Conservation (phyloP, 176 grass and related monocot genomes). For the Saccharum officinarum region DNA sequence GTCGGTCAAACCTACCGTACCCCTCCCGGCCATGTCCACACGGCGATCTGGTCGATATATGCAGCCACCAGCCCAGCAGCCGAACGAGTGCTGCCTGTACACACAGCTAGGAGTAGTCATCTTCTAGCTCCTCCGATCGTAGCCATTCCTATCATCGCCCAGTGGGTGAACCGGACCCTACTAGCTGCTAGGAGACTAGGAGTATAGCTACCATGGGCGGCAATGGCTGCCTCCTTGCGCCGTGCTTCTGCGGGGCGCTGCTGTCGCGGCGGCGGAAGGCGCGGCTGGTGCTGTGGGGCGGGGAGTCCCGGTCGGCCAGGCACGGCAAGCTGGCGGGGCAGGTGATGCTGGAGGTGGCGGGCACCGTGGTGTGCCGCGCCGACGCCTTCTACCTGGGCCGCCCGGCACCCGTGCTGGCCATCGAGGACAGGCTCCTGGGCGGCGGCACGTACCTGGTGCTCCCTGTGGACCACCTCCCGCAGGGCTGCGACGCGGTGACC, state of each 20-base stretch:
- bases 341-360: slow-evolving; percentile 62
- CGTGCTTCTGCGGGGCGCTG: slow-evolving; percentile 5
- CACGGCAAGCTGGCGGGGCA: slow-evolving; percentile 53
- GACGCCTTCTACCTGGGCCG: slow-evolving; percentile 77
- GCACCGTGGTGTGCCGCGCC: slow-evolving; percentile 58
- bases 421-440: slow-evolving; percentile 54
- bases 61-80: not conserved
- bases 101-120: not conserved
- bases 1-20: slow-evolving; percentile 21
- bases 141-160: no score
- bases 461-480: slow-evolving; percentile 75
- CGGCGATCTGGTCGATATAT: not conserved
- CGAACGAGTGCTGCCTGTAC: not conserved
- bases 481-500: slow-evolving; percentile 42
- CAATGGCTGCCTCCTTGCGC: not conserved
- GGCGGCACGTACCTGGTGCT: slow-evolving; percentile 73
- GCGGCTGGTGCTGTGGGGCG: slow-evolving; percentile 78
- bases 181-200: no score
- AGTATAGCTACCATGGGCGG: slow-evolving; percentile 10
- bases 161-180: no score
- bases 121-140: not conserved
- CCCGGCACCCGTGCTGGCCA: slow-evolving; percentile 59
- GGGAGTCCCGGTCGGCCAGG: slow-evolving; percentile 18
- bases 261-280: not conserved
- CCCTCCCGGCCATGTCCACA: slow-evolving; percentile 26